phyloP scores from a whole-genome alignment of 331 rosid genomes.

The Phaseolus coccineus region DNA sequence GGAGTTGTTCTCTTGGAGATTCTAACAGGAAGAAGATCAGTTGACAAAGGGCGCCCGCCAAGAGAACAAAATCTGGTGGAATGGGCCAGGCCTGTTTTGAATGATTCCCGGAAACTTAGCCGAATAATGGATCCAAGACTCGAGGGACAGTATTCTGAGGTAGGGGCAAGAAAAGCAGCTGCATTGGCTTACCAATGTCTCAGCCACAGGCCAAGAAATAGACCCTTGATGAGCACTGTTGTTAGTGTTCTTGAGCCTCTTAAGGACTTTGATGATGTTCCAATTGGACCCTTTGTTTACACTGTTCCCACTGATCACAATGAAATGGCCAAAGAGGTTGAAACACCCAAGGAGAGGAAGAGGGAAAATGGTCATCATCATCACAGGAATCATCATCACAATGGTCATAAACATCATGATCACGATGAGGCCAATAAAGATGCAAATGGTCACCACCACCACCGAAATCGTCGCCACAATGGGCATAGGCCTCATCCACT shows the following conservation, averaged over 20 bases:
- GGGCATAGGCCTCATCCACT: slow-evolving; percentile 44
- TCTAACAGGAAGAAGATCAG: slow-evolving; percentile 78
- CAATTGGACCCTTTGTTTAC: slow-evolving; percentile 77
- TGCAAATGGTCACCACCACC: slow-evolving; percentile 31
- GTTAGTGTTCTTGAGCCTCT: slow-evolving; percentile 80
- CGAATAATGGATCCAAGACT: slow-evolving; percentile 87
- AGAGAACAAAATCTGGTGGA: slow-evolving; percentile 86
- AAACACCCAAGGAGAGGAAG: slow-evolving; percentile 47
- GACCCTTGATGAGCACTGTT: slow-evolving; percentile 81
- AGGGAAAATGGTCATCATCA: slow-evolving; percentile 51
- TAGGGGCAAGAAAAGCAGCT: slow-evolving; percentile 84
- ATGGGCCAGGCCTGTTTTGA: slow-evolving; percentile 80
- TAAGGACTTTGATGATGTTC: slow-evolving; percentile 69
- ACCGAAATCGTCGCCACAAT: slow-evolving; percentile 9
- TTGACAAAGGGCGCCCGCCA: slow-evolving; percentile 69
- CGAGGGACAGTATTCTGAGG: slow-evolving; percentile 84
- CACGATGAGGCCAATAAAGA: slow-evolving; percentile 29
- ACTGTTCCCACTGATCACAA: slow-evolving; percentile 55
- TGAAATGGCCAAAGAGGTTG: slow-evolving; percentile 30
- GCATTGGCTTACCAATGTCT: slow-evolving; percentile 89
- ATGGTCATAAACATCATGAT: slow-evolving; percentile 45
- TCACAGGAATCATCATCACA: slow-evolving; percentile 18
- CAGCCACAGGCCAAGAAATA: slow-evolving; percentile 82
- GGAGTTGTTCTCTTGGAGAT: slow-evolving; percentile 86
- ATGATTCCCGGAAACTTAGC: slow-evolving; percentile 60